These are phyloP conservation scores for Solanum ahanhuiri DNA, from an alignment of 257 asterid genomes.

Conservation along the genomic window DNA sequence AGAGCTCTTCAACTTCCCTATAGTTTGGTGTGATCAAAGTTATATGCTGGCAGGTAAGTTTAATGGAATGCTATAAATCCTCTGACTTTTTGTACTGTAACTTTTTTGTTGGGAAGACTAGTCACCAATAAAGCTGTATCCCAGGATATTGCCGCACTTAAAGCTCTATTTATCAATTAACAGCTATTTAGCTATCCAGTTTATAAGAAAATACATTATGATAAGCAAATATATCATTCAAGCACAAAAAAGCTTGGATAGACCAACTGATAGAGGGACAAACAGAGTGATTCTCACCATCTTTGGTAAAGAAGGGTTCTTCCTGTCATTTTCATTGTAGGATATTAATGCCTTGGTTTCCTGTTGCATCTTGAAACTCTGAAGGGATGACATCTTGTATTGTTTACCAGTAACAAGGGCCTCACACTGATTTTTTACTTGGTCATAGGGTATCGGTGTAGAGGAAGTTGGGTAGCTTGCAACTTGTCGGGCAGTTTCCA, in stretches of 20 bases:
- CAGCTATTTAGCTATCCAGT: background rate
- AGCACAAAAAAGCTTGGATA: background rate
- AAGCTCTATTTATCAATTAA: background rate
- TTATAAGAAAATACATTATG: background rate
- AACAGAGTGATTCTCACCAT: slow-evolving; percentile 13
- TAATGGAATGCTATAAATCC: background rate
- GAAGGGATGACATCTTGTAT: slow-evolving; percentile 34
- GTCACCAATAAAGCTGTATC: background rate
- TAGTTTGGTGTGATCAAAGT: background rate
- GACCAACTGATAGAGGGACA: background rate
- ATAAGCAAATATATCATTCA: background rate
- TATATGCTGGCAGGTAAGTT: background rate
- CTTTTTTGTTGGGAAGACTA: background rate
- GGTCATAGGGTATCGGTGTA: slow-evolving; percentile 37
- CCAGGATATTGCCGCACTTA: background rate
- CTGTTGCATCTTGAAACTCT: slow-evolving; percentile 34
- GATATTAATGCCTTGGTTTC: slow-evolving; percentile 16
- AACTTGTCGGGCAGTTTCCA: slow-evolving; percentile 40
- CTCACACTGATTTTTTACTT: slow-evolving; percentile 39
- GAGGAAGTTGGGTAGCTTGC: slow-evolving; percentile 34
- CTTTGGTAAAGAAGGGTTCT: background rate
- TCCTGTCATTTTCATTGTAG: slow-evolving; percentile 11
- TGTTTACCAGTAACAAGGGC: slow-evolving; percentile 44
- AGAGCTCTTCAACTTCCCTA: background rate
- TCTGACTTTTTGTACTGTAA: background rate